phyloP scores from a whole-genome alignment of 2,329 filamentous ascomycete species.

The Fusarium sublunatum region DNA sequence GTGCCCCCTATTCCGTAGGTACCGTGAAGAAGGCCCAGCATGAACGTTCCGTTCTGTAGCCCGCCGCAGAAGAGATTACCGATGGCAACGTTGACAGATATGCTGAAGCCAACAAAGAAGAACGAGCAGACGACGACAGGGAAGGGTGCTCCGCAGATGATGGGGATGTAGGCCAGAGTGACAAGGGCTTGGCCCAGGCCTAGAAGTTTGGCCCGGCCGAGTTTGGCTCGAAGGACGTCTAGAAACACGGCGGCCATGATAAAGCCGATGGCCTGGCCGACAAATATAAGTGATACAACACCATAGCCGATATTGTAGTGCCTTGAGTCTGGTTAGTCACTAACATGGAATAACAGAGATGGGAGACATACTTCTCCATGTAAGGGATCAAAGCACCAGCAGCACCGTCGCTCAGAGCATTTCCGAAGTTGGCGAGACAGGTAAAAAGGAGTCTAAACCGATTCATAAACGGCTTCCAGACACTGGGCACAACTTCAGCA shows the following conservation, averaged over 20 bases:
- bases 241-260: slow-evolving; percentile 76
- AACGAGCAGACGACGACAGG: slow-evolving; percentile 74
- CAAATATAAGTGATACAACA: slow-evolving; percentile 83
- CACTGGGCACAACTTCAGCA: slow-evolving; percentile 64
- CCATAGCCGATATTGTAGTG: slow-evolving; percentile 81
- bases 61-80: slow-evolving; percentile 69
- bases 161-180: slow-evolving; percentile 70
- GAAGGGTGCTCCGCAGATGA: slow-evolving; percentile 77
- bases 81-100: slow-evolving; percentile 66
- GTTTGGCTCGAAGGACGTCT: slow-evolving; percentile 69
- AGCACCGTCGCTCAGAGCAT: slow-evolving; percentile 79
- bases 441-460: slow-evolving; percentile 73
- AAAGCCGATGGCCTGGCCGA: slow-evolving; percentile 81
- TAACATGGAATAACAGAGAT: neutral
- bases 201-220: slow-evolving; percentile 74
- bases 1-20: slow-evolving; percentile 74
- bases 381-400: slow-evolving; percentile 84
- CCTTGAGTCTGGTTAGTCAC: slow-evolving; percentile 46
- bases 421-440: slow-evolving; percentile 74
- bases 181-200: slow-evolving; percentile 68
- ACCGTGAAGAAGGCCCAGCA: slow-evolving; percentile 74
- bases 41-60: slow-evolving; percentile 63
- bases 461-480: slow-evolving; percentile 73
- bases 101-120: slow-evolving; percentile 72
- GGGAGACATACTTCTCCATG: slow-evolving; percentile 68